These are phyloP conservation scores for Hyaloscypha variabilis DNA, from an alignment of 495 filamentous ascomycete genomes.

Conservation along the genomic window DNA sequence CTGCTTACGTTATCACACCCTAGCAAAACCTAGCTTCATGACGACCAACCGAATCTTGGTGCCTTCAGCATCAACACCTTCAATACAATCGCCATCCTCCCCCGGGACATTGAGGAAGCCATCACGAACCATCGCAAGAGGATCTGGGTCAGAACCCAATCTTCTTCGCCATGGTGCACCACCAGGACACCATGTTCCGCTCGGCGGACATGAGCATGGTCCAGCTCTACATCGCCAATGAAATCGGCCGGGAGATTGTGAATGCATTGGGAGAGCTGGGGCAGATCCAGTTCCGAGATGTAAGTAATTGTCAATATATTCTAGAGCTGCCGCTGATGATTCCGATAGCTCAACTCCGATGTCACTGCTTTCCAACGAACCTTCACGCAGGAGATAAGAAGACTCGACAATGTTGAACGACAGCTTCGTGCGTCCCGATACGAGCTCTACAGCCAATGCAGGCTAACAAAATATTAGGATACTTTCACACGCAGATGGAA, in stretches of 20 bases:
- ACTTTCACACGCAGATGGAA: constrained; percentile 93
- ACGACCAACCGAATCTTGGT: constrained; percentile 8
- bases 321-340: constrained; percentile 30
- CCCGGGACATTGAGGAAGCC: constrained; percentile 11
- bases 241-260: constrained; percentile 97
- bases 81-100: not conserved
- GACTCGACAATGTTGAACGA: constrained; percentile 96
- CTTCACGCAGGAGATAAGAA: constrained; percentile 95
- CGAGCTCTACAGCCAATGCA: constrained; percentile 2
- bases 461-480: constrained; percentile 55
- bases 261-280: constrained; percentile 95
- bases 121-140: constrained; percentile 22
- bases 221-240: constrained; percentile 97
- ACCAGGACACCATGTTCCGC: constrained; percentile 94
- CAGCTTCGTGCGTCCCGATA: constrained; percentile 75
- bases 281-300: constrained; percentile 95
- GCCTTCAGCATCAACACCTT: constrained; percentile 5
- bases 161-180: constrained; percentile 48
- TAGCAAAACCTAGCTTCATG: not conserved
- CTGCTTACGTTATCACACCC: not conserved
- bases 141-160: constrained; percentile 10
- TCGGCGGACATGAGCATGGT: constrained; percentile 99
- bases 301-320: constrained; percentile 50
- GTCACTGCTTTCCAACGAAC: constrained; percentile 94
- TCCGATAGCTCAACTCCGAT: constrained; percentile 80